Percentiles rank a stretch among this genome's conserved stretches.
Conservation (phyloP, 2,329 filamentous ascomycete genomes). For the Clonostachys rhizophaga region DNA sequence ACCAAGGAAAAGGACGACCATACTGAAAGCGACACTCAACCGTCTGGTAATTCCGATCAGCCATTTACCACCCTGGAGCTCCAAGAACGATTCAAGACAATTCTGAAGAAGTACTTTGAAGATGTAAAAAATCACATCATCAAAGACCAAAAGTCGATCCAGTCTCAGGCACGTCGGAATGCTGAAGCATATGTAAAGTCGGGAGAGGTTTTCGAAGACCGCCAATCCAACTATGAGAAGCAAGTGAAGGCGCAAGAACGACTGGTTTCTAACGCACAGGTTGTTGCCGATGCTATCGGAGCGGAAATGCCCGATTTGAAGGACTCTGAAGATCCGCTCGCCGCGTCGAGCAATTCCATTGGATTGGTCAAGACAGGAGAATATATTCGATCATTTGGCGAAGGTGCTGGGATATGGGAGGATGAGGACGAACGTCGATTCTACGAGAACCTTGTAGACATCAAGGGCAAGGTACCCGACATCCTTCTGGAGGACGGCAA, state of each 20-base stretch:
- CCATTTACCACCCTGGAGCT: constrained; percentile 73
- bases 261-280: constrained; percentile 82
- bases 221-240: constrained; percentile 93
- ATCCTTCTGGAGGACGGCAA: constrained; percentile 92
- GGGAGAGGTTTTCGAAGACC: constrained; percentile 95
- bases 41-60: constrained; percentile 50
- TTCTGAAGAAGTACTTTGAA: constrained; percentile 84
- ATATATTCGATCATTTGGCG: constrained; percentile 83
- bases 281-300: constrained; percentile 82
- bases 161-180: constrained; percentile 85
- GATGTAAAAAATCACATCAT: constrained; percentile 86
- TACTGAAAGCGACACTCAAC: not conserved
- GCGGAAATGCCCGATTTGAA: constrained; percentile 92
- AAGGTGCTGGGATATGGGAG: constrained; percentile 95
- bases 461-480: constrained; percentile 92
- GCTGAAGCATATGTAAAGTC: constrained; percentile 98
- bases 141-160: constrained; percentile 87
- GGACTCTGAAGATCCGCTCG: constrained; percentile 69
- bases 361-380: constrained; percentile 92
- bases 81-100: constrained; percentile 79
- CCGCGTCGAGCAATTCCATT: constrained; percentile 69
- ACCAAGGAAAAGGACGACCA: constrained; percentile 26
- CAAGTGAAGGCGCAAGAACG: constrained; percentile 90
- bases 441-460: constrained; percentile 92
- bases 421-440: constrained; percentile 97